Base-by-base conservation (phyloP, 2,329 filamentous ascomycete genomes). In the Fusarium fracticaudum region DNA sequence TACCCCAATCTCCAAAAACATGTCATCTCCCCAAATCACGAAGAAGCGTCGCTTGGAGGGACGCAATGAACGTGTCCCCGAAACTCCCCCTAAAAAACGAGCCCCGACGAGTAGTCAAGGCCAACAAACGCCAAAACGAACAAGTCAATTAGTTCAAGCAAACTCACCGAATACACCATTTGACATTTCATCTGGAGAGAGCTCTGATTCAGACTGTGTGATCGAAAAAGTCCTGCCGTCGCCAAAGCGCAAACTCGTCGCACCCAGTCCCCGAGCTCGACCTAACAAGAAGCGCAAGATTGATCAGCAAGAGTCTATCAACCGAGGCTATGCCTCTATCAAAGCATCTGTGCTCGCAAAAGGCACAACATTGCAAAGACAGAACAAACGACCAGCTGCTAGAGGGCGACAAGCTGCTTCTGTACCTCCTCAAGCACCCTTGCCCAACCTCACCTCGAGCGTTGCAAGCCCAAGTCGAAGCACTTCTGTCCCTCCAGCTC, bases 151-250 rank as follows among this genome's bases (percentile, higher is more conserved):
- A 8, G 22, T 44, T 12, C 53, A 54, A 22, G 77, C 65, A 29
- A 51, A n/a, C 20, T 77, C 76, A 18, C 75, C 72, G 4, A 54
- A 54, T 20, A 59, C 67, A 4, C 67, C 77, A 10, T 75, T 77
- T 35, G 65, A 67, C 17, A 67, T 78, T 15, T 76, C 74, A 6
- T 78, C 76, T 13, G 58, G 33, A 20, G 71, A 71, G 13, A 62
- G 60, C 40, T 74, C 72, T 11, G 69, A 59, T 45, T 71, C 71
- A 18, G 76, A 77, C 9, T 72, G 66, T 24, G 45, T 70, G 60
- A 70, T 75, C 14, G 50, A 62, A 33, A 53, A 69, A 15, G 61
- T 74, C 3, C 35, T 35, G 12, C 64, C 64, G 3, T 67, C 61
- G 2, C 61, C 71, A 17, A 75, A 77, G 65, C 61, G 66, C 15